Evolutionary conservation across 768 basidiomycete species (phyloP).

Genomic region (Boletus sensibilis): DNA sequence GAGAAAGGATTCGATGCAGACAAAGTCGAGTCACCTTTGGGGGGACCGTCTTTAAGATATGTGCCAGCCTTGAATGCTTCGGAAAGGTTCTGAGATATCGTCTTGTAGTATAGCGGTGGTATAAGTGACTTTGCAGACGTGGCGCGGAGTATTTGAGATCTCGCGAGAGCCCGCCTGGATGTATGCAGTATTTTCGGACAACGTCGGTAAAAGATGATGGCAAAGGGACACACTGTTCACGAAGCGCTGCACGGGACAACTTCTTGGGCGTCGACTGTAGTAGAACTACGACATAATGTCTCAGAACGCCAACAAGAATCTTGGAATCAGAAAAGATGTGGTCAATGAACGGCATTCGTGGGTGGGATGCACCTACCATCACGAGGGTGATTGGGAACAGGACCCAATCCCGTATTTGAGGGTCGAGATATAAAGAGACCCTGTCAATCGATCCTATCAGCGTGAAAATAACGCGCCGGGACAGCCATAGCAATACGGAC

Average conservation of each 20-base stretch:
- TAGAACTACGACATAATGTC: conserved; percentile 88
- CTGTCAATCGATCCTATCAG: conserved; percentile 27
- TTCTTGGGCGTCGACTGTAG: conserved; percentile 85
- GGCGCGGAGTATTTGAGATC: conserved; percentile 80
- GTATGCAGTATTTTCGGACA: background rate
- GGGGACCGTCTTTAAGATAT: conserved; percentile 85
- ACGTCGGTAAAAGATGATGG: conserved; percentile 3
- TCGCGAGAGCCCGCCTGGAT: conserved; percentile 69
- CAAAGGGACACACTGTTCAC: conserved; percentile 78
- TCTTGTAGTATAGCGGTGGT: conserved; percentile 66
- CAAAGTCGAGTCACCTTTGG: conserved; percentile 57
- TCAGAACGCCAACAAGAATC: conserved; percentile 89
- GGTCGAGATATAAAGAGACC: conserved; percentile 76
- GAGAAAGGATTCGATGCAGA: conserved; percentile 78
- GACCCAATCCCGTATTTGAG: conserved; percentile 93
- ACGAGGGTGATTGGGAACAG: conserved; percentile 95
- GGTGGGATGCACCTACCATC: conserved; percentile 61
- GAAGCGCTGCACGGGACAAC: conserved; percentile 68
- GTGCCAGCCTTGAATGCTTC: conserved; percentile 70
- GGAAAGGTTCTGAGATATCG: conserved; percentile 73
- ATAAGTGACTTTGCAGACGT: conserved; percentile 81
- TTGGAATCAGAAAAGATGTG: conserved; percentile 29
- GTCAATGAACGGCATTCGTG: background rate
- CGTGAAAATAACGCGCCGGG: background rate
- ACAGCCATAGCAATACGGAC: conserved; percentile 19